Evolutionary conservation across 2,329 filamentous ascomycete genomes (phyloP), one percentile per base, ranked within the genome.

Genomic region (Cladosporium sp.): DNA sequence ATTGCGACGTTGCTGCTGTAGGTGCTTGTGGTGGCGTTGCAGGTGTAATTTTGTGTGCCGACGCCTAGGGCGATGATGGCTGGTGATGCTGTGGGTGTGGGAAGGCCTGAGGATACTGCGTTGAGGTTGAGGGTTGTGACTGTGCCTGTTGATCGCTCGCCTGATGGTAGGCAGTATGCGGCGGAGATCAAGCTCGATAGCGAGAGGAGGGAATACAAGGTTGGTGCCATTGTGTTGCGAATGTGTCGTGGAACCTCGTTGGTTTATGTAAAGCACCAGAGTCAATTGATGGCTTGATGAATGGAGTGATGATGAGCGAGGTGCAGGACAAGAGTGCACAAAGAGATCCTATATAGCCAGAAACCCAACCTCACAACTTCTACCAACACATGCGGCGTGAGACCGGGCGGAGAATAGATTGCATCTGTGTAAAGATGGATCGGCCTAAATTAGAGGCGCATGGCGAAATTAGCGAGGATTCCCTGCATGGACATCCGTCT

Each of bases 41-140:
- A 88, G 36, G 82, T 85, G 76, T 88, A 88, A 79, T 88, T 88
- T 67, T 88, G 85, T 65, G 85, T 81, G 58, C 85, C 85, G 64
- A 85, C 80, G 63, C 85, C 85, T 40, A 88, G 73, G 57, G 78
- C 79, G 61, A 88, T 80, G 73, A 65, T 67, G 32, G 68, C 66
- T 4, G 59, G 48, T 22, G 42, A 34, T 24, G 48, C 19, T 9
- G 48, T 53, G 13, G 56, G 56, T 15, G 40, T 15, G 22, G 56
- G 56, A 5, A 58, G 37, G 39, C 56, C 55, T 17, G 55, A 25
- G 12, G 45, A 50, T 19, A 57, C 55, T 25, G 45, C 36, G 7
- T 50, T 51, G 28, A 57, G 39, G 37, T 50, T 25, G 25, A 57
- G 55, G 13, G 32, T 13, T 28, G 44, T 22, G 39, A 35, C 39